Evolutionary conservation across 306 rosid genomes (phyloP).

Genomic region (Cercis canadensis): DNA sequence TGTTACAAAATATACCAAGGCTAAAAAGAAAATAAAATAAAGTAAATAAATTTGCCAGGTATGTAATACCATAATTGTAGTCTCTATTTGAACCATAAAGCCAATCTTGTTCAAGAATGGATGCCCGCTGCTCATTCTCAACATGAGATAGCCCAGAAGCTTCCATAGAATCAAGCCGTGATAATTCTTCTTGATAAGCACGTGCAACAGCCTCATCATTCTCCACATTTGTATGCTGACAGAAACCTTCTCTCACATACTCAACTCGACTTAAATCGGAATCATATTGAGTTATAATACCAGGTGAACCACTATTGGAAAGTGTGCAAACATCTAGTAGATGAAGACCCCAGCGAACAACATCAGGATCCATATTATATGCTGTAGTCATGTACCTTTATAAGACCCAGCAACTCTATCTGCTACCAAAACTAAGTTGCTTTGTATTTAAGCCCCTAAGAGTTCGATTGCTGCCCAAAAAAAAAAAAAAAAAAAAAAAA

Average conservation of each 20-base stretch:
- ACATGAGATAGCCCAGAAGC: slow-evolving; percentile 49
- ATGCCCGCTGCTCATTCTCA: slow-evolving; percentile 57
- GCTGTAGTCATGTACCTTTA: slow-evolving; percentile 42
- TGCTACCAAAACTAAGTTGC: slow-evolving; percentile 38
- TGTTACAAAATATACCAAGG: neutral
- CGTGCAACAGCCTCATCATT: slow-evolving; percentile 90
- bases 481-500: slow-evolving; percentile 18
- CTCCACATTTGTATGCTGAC: slow-evolving; percentile 60
- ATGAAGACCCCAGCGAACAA: slow-evolving; percentile 89
- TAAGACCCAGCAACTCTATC: slow-evolving; percentile 37
- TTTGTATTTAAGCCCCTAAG: slow-evolving; percentile 25
- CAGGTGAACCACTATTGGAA: slow-evolving; percentile 55
- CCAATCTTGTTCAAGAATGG: slow-evolving; percentile 83
- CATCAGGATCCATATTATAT: slow-evolving; percentile 78
- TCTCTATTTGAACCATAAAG: slow-evolving; percentile 54
- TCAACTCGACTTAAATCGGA: slow-evolving; percentile 66
- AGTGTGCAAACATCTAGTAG: slow-evolving; percentile 81
- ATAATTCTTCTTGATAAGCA: slow-evolving; percentile 83
- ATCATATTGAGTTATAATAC: slow-evolving; percentile 60
- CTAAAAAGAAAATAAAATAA: slow-evolving; percentile 28
- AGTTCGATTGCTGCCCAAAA: slow-evolving; percentile 42
- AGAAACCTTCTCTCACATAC: slow-evolving; percentile 76
- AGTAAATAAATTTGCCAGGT: slow-evolving; percentile 14
- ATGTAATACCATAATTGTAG: slow-evolving; percentile 48
- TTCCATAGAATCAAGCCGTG: slow-evolving; percentile 60